Conservation (phyloP, 768 basidiomycete genomes). For the Calocybe gangraenosa region DNA sequence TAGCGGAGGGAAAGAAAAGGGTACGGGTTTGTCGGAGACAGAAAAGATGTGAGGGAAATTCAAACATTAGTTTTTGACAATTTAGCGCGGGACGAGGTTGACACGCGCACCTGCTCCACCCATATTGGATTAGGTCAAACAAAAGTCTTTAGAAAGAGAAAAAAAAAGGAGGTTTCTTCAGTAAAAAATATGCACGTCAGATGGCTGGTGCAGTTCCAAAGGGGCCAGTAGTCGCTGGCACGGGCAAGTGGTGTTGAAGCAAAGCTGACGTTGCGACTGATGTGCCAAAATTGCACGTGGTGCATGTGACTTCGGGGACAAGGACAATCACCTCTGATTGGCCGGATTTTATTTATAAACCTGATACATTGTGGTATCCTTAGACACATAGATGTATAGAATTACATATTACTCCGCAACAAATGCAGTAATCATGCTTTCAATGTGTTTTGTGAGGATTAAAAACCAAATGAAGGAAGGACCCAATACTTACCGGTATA, state of each 20-base stretch:
- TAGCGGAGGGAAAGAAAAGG: too few relatives aligned
- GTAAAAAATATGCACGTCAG: slow-evolving; percentile 1
- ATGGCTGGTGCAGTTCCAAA: slow-evolving; percentile 1
- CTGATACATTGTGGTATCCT: too few relatives aligned
- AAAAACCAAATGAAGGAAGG: background rate
- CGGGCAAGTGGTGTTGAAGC: background rate
- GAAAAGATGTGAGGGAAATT: slow-evolving; percentile 4
- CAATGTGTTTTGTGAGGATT: slow-evolving; percentile 1
- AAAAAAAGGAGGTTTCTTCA: slow-evolving; percentile 4
- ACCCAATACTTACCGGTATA: slow-evolving; percentile 62
- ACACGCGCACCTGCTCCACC: slow-evolving; percentile 36
- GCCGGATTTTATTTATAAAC: too few relatives aligned
- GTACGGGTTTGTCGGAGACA: background rate
- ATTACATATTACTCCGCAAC: slow-evolving; percentile 52
- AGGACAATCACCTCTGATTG: too few relatives aligned
- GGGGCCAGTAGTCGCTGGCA: slow-evolving; percentile 3
- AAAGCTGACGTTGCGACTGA: slow-evolving; percentile 14
- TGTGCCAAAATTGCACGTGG: slow-evolving; percentile 14
- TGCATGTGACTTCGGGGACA: slow-evolving; percentile 6
- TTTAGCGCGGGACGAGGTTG: slow-evolving; percentile 1
- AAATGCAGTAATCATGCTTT: slow-evolving; percentile 81
- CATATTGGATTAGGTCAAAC: slow-evolving; percentile 27
- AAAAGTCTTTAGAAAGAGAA: slow-evolving; percentile 9
- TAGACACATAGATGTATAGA: slow-evolving; percentile 7
- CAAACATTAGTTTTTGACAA: slow-evolving; percentile 12